These are phyloP conservation scores for Calonectria multiphialidica DNA, from an alignment of 2,329 filamentous ascomycete species.

Conservation along the genomic window DNA sequence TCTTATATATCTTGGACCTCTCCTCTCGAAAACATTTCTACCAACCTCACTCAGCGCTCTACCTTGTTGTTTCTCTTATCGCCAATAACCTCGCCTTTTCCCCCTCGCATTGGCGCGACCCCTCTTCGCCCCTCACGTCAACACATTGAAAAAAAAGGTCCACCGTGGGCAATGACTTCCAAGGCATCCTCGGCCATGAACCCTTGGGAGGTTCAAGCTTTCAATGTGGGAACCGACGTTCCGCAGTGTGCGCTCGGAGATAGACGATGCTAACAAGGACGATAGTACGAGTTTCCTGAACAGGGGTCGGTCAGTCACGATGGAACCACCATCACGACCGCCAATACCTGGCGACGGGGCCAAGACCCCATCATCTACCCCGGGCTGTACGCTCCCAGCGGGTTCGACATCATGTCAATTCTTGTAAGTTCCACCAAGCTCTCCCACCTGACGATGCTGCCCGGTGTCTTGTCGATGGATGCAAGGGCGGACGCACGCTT, in stretches of 20 bases:
- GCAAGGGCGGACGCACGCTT: not conserved
- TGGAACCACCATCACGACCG: conserved; percentile 30
- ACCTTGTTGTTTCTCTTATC: not conserved
- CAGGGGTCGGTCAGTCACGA: conserved; percentile 36
- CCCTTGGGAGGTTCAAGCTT: conserved; percentile 41
- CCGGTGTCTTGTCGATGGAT: not conserved
- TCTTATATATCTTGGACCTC: conserved; percentile 14
- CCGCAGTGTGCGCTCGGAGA: not conserved
- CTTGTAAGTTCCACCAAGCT: conserved; percentile 57
- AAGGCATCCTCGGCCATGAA: conserved; percentile 37
- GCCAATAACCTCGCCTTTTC: not conserved
- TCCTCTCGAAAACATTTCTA: not conserved
- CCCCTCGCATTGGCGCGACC: not conserved
- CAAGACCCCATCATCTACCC: conserved; percentile 66
- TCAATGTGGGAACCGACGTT: conserved; percentile 35
- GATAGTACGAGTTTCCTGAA: conserved; percentile 43
- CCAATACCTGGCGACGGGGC: conserved; percentile 42
- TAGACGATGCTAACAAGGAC: conserved; percentile 18
- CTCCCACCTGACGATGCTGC: not conserved
- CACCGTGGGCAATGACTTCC: conserved; percentile 25
- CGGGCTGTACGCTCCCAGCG: conserved; percentile 66
- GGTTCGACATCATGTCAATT: conserved; percentile 67
- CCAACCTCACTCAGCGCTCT: not conserved
- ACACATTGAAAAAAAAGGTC: not conserved
- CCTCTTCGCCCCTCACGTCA: conserved; percentile 1